Conservation (phyloP, 2,329 filamentous ascomycete species). For the Ascocoryne sarcoides region DNA sequence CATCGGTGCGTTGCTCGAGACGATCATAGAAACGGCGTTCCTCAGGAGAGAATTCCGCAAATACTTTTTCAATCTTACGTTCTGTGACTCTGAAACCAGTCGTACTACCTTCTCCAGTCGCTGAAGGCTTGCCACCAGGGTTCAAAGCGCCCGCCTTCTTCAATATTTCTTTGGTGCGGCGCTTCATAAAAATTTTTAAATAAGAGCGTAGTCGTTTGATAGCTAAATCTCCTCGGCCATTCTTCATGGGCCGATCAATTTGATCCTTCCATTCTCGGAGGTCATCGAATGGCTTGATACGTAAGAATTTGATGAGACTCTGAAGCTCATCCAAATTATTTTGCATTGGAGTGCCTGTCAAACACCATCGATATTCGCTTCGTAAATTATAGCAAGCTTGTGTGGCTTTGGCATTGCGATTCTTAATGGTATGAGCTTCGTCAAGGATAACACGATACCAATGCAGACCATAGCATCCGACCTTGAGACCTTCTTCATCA, state of each 20-base stretch:
- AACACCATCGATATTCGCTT: conserved; percentile 87
- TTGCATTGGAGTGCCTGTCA: conserved; percentile 95
- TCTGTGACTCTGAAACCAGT: conserved; percentile 84
- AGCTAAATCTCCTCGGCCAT: conserved; percentile 78
- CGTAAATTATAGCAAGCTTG: conserved; percentile 81
- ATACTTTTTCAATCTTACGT: conserved; percentile 75
- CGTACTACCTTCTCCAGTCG: conserved; percentile 38
- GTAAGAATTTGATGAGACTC: conserved; percentile 83
- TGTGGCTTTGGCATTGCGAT: conserved; percentile 89
- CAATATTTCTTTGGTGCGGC: conserved; percentile 94
- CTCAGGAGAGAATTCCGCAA: conserved; percentile 66
- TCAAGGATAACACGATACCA: conserved; percentile 97
- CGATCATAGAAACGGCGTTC: conserved; percentile 82
- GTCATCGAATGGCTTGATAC: conserved; percentile 85
- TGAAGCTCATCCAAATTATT: conserved; percentile 97
- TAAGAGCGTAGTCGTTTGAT: conserved; percentile 79
- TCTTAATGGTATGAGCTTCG: conserved; percentile 97
- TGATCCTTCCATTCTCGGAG: conserved; percentile 82
- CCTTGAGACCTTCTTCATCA: conserved; percentile 52
- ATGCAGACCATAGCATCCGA: conserved; percentile 80
- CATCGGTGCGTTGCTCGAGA: conserved; percentile 75
- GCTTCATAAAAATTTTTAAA: conserved; percentile 92
- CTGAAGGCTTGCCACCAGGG: conserved; percentile 56
- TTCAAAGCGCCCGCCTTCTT: conserved; percentile 78
- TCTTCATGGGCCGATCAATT: conserved; percentile 84